Evolutionary conservation across 1,284 basidiomycete species (phyloP).

Genomic region (Wolfiporia cocos): DNA sequence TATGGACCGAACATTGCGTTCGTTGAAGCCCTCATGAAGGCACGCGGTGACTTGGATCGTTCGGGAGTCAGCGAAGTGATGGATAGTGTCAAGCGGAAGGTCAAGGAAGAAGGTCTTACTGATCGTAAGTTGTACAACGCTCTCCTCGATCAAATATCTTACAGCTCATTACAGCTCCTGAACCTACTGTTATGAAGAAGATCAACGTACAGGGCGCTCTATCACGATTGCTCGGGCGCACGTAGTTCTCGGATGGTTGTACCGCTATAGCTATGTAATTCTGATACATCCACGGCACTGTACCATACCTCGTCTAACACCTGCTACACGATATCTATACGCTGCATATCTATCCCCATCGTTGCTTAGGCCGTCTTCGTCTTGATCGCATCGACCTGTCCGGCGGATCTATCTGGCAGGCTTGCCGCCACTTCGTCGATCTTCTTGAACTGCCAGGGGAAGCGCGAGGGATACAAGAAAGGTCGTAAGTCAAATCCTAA

Average conservation of each 20-base stretch:
- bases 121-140: slow-evolving; percentile 65
- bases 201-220: slow-evolving; percentile 71
- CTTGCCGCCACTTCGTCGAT: slow-evolving; percentile 81
- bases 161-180: slow-evolving; percentile 44
- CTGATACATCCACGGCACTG: no score
- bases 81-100: slow-evolving; percentile 91
- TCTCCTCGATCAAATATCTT: neutral
- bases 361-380: slow-evolving; percentile 10
- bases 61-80: slow-evolving; percentile 86
- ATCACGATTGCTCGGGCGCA: slow-evolving; percentile 36
- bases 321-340: no score
- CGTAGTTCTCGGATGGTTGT: no score
- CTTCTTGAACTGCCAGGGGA: slow-evolving; percentile 94
- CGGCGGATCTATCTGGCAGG: slow-evolving; percentile 63
- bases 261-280: no score
- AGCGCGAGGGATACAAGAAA: slow-evolving; percentile 92
- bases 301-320: no score
- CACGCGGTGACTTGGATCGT: slow-evolving; percentile 88
- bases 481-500: slow-evolving; percentile 92
- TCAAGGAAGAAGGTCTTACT: slow-evolving; percentile 77
- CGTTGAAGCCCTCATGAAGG: slow-evolving; percentile 86
- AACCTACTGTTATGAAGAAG: slow-evolving; percentile 85
- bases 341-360: no score
- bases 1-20: slow-evolving; percentile 93
- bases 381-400: slow-evolving; percentile 14